A percentile compares a stretch with the other conserved stretches of the same genome.
Evolutionary conservation across 768 basidiomycete genomes (phyloP).

Genomic region (Lentinula raphanica): DNA sequence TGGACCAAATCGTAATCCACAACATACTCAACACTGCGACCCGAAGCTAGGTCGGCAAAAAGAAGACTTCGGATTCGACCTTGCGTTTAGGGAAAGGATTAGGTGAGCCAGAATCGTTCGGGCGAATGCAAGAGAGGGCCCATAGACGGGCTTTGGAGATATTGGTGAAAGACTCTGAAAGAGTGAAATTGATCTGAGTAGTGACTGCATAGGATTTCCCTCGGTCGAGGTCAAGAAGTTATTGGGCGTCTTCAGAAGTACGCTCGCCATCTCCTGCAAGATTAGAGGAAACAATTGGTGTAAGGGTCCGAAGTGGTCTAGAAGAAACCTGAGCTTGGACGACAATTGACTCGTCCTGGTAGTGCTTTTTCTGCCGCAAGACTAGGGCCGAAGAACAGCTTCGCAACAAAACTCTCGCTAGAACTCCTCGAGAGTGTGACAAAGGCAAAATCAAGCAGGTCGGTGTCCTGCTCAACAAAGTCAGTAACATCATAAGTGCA

Average conservation of each 20-base stretch:
- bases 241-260: constrained; percentile 30
- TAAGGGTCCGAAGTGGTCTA: constrained; percentile 69
- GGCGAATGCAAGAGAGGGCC: constrained; percentile 79
- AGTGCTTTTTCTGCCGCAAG: constrained; percentile 76
- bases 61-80: constrained; percentile 72
- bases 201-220: constrained; percentile 76
- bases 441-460: constrained; percentile 76
- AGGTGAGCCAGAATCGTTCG: constrained; percentile 81
- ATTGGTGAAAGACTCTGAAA: constrained; percentile 63
- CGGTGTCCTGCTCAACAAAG: constrained; percentile 73
- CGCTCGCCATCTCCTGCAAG: neutral
- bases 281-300: constrained; percentile 39
- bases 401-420: constrained; percentile 66
- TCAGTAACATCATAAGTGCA: constrained; percentile 66
- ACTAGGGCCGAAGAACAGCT: constrained; percentile 81
- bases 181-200: constrained; percentile 71
- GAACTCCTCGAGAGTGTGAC: constrained; percentile 73
- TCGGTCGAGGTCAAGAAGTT: constrained; percentile 61
- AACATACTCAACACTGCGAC: constrained; percentile 62
- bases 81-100: constrained; percentile 90
- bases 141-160: constrained; percentile 55
- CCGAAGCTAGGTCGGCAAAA: constrained; percentile 64
- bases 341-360: constrained; percentile 68
- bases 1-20: constrained; percentile 52
- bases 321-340: constrained; percentile 87